A percentile compares a stretch with the other conserved stretches of the same genome.
Evolutionary conservation across 176 grass and related monocot species (phyloP).

Genomic region (Avena eriantha): DNA sequence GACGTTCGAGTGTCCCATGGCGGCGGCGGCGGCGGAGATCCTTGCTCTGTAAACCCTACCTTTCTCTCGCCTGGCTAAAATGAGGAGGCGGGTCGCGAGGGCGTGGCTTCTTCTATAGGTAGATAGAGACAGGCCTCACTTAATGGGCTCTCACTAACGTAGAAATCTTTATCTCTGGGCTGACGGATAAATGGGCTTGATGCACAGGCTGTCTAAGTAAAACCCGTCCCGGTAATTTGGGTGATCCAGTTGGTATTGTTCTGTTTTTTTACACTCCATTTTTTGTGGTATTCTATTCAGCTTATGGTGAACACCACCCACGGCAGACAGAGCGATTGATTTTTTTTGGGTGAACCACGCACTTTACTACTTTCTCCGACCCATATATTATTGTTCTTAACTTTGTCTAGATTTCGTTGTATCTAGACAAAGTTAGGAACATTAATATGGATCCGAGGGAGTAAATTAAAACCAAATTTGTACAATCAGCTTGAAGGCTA

Average conservation of each 20-base stretch:
- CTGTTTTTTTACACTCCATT: background rate
- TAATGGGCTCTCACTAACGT: background rate
- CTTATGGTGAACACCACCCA: no score
- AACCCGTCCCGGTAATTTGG: background rate
- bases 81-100: background rate
- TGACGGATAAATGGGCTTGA: background rate
- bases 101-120: slow-evolving; percentile 3
- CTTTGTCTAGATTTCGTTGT: no score
- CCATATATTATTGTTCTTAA: no score
- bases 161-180: background rate
- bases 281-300: background rate
- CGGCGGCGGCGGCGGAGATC: background rate
- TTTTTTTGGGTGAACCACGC: no score
- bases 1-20: slow-evolving; percentile 82
- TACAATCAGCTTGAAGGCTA: background rate
- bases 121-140: background rate
- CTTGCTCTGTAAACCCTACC: slow-evolving; percentile 42
- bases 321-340: no score
- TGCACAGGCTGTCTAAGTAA: background rate
- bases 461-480: no score
- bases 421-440: no score
- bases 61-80: background rate
- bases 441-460: no score
- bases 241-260: background rate
- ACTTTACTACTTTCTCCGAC: no score